Conservation (phyloP, 805 yeast genomes). For the Yarrowia osloensis region DNA sequence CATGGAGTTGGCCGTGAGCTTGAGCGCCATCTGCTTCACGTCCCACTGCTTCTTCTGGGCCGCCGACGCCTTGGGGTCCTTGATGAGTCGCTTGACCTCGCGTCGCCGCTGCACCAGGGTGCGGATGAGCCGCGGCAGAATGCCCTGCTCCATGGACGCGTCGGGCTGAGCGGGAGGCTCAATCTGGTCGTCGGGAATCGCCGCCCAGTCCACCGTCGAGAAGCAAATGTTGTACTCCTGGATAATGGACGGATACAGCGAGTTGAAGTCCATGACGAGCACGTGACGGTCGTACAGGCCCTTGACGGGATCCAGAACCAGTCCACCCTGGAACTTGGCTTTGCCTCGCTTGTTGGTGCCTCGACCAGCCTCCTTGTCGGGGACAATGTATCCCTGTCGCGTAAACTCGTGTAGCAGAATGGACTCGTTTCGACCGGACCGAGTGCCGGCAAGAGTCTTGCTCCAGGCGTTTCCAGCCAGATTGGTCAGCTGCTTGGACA, state of each 20-base stretch:
- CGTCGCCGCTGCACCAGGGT: constrained; percentile 88
- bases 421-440: constrained; percentile 94
- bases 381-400: constrained; percentile 76
- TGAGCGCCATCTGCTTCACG: constrained; percentile 92
- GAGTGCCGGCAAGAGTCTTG: constrained; percentile 88
- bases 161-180: constrained; percentile 72
- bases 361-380: constrained; percentile 67
- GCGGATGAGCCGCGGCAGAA: constrained; percentile 79
- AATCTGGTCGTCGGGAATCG: constrained; percentile 50
- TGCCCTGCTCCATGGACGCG: constrained; percentile 64
- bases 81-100: constrained; percentile 84
- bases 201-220: constrained; percentile 81
- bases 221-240: constrained; percentile 97
- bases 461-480: constrained; percentile 98
- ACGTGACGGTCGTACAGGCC: constrained; percentile 88
- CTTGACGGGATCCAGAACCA: constrained; percentile 94
- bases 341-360: constrained; percentile 55
- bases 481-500: constrained; percentile 87
- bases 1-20: constrained; percentile 98
- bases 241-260: constrained; percentile 93
- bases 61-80: constrained; percentile 64
- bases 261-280: constrained; percentile 96
- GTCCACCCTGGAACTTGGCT: constrained; percentile 86
- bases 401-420: constrained; percentile 90
- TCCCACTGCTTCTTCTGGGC: constrained; percentile 79